A percentile compares a stretch with the other conserved stretches of the same genome.
These are phyloP conservation scores for Hortiboletus flavorubellus DNA, from an alignment of 768 basidiomycete species.

Conservation along the genomic window DNA sequence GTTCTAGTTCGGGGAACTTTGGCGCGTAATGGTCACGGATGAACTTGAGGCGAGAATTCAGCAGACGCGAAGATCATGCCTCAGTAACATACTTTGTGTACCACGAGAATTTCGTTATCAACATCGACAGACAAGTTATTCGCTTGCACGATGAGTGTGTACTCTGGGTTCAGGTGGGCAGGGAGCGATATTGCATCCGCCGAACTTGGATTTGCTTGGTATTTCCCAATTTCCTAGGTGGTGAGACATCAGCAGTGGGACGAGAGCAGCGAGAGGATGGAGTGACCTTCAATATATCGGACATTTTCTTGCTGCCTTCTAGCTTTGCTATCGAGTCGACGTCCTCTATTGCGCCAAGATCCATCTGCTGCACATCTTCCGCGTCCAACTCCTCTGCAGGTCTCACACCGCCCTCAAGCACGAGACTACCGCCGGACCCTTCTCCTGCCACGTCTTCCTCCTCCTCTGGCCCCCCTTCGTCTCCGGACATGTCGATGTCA, in stretches of 20 bases:
- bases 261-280: not conserved
- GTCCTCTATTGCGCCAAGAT: slow-evolving; percentile 79
- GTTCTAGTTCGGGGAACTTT: slow-evolving; percentile 96
- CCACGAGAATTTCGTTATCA: slow-evolving; percentile 95
- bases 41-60: slow-evolving; percentile 52
- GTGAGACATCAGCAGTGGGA: not conserved
- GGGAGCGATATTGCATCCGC: slow-evolving; percentile 75
- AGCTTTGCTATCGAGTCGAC: slow-evolving; percentile 87
- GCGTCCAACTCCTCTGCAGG: slow-evolving; percentile 96
- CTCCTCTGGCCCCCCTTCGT: slow-evolving; percentile 42
- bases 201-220: slow-evolving; percentile 73
- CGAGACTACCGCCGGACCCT: slow-evolving; percentile 51
- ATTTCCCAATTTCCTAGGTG: slow-evolving; percentile 84
- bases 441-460: slow-evolving; percentile 38
- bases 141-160: slow-evolving; percentile 92
- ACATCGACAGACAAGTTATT: slow-evolving; percentile 98
- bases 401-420: slow-evolving; percentile 81
- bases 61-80: slow-evolving; percentile 2
- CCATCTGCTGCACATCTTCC: slow-evolving; percentile 94
- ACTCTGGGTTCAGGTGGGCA: slow-evolving; percentile 90
- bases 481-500: slow-evolving; percentile 56
- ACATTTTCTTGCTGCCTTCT: slow-evolving; percentile 82
- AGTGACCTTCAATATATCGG: slow-evolving; percentile 76
- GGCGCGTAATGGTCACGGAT: slow-evolving; percentile 96
- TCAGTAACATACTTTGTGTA: slow-evolving; percentile 72